Evolutionary conservation across 192 early-diverging fungal species (phyloP).

Genomic region (Rhizophagus prolifer): DNA sequence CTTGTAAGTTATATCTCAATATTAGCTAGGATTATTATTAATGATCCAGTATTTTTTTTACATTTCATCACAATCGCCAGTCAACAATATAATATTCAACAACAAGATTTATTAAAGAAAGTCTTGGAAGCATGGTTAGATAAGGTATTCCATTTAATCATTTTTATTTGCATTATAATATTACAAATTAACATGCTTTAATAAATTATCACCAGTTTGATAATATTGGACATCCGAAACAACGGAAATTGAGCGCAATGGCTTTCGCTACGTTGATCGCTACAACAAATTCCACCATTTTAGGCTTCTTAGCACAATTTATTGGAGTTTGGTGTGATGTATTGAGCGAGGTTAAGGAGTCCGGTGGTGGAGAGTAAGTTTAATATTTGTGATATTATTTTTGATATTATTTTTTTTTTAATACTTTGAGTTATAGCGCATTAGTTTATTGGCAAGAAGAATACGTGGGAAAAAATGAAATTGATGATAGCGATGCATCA

Average conservation of each 20-base stretch:
- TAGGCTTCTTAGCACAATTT: constrained; percentile 51
- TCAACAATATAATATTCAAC: constrained; percentile 42
- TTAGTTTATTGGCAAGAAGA: constrained; percentile 58
- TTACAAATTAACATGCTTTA: not conserved
- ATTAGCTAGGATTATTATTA: constrained; percentile 61
- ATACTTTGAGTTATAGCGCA: constrained; percentile 34
- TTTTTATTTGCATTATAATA: not conserved
- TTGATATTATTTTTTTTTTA: not conserved
- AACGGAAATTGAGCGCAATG: constrained; percentile 67
- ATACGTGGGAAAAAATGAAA: constrained; percentile 50
- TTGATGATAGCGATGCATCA: constrained; percentile 40
- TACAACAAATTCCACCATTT: constrained; percentile 47
- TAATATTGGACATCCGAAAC: constrained; percentile 65
- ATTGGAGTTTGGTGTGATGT: constrained; percentile 65
- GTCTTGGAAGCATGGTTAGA: constrained; percentile 66
- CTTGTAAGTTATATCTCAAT: constrained; percentile 63
- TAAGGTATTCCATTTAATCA: constrained; percentile 48
- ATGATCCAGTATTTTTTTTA: constrained; percentile 55
- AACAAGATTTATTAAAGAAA: constrained; percentile 45
- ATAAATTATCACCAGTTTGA: constrained; percentile 61
- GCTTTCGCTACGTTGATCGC: constrained; percentile 56
- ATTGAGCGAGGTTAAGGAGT: constrained; percentile 57
- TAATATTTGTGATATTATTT: not conserved
- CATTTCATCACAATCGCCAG: constrained; percentile 47
- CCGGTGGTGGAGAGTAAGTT: constrained; percentile 59